A percentile compares a stretch with the other conserved stretches of the same genome.
phyloP scores from a whole-genome alignment of 192 early-diverging fungal genomes.

The Obelidium mucronatum region DNA sequence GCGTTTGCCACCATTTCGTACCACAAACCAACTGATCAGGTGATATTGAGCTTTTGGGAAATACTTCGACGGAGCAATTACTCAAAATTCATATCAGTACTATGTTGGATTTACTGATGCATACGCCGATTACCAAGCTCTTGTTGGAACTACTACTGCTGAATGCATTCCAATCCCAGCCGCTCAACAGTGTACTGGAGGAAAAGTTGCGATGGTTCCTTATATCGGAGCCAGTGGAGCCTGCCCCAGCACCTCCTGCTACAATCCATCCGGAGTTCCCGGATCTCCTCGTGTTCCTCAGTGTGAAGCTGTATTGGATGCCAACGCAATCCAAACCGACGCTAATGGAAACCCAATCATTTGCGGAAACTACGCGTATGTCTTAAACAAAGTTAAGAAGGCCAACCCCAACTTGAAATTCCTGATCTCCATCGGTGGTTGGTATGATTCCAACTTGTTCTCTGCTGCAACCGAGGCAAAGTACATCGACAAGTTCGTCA shows the following conservation, averaged over 20 bases:
- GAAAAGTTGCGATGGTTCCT: constrained; percentile 16
- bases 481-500: constrained; percentile 40
- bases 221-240: constrained; percentile 25
- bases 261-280: constrained; percentile 18
- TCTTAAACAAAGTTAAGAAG: constrained; percentile 8
- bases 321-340: constrained; percentile 30
- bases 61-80: too few relatives aligned
- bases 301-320: constrained; percentile 31
- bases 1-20: constrained; percentile 64
- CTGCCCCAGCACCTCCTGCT: constrained; percentile 22
- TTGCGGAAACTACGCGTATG: constrained; percentile 31
- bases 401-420: not conserved
- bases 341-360: constrained; percentile 25
- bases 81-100: constrained; percentile 2
- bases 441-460: constrained; percentile 46
- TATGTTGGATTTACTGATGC: constrained; percentile 30
- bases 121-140: constrained; percentile 31
- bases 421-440: constrained; percentile 46
- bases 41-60: too few relatives aligned
- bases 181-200: not conserved
- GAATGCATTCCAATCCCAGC: constrained; percentile 22
- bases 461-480: constrained; percentile 36
- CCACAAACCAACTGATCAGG: constrained; percentile 30
- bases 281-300: not conserved
- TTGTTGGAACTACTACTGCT: constrained; percentile 9